Percentiles rank a stretch among this genome's conserved stretches.
Conservation (phyloP, 2,329 filamentous ascomycete species). For the Aspergillus sclerotialis region DNA sequence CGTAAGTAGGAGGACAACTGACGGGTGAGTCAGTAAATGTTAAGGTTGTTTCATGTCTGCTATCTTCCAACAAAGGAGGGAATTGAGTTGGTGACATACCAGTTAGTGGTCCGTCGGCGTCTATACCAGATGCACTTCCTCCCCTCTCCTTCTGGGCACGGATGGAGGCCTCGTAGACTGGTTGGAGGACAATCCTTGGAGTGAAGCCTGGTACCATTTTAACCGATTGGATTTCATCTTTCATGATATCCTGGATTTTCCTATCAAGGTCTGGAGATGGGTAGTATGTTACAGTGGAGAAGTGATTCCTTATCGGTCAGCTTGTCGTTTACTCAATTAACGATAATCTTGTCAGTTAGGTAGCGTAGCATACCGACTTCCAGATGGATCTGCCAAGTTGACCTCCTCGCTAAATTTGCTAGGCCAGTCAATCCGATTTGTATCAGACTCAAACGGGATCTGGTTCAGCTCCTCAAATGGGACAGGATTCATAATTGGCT, state of each 20-base stretch:
- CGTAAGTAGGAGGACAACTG: constrained; percentile 9
- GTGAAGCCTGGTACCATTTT: constrained; percentile 1
- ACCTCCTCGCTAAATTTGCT: constrained; percentile 4
- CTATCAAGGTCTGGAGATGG: constrained; percentile 1
- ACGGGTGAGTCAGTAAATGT: no score
- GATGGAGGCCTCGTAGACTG: constrained; percentile 1
- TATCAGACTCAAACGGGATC: background rate
- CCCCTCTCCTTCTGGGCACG: constrained; percentile 9
- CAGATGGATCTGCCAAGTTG: constrained; percentile 10
- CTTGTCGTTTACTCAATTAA: background rate
- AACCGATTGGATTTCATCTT: constrained; percentile 1
- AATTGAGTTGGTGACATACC: no score
- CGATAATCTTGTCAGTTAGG: background rate
- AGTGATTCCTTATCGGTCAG: constrained; percentile 3
- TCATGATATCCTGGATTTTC: constrained; percentile 2
- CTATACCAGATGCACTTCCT: constrained; percentile 13
- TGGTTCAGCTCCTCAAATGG: background rate
- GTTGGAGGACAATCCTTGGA: constrained; percentile 2
- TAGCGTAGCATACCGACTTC: constrained; percentile 1
- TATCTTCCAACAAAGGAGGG: no score
- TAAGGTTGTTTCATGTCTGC: background rate
- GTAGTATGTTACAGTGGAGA: constrained; percentile 1
- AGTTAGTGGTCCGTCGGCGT: constrained; percentile 9
- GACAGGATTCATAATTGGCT: background rate
- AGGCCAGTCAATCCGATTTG: background rate